Conservation (phyloP, 345 rosid genomes). For the Murraya koenigii region DNA sequence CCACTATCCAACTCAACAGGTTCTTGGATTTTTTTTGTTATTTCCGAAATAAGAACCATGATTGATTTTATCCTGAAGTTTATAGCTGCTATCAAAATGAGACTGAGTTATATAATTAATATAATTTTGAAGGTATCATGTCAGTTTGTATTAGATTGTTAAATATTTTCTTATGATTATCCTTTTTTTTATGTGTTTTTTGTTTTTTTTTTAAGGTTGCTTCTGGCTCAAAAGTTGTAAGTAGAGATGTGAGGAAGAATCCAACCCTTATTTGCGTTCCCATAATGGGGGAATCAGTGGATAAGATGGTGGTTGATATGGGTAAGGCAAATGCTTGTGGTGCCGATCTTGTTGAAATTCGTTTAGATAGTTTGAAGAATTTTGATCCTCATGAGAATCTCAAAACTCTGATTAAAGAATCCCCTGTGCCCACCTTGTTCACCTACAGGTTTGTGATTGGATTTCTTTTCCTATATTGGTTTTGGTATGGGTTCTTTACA, state of each 20-base stretch:
- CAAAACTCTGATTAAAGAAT: constrained; percentile 44
- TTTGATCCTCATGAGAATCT: constrained; percentile 50
- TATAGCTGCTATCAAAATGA: not conserved
- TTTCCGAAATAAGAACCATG: not conserved
- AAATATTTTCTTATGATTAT: too few species aligned
- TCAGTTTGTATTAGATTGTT: not conserved
- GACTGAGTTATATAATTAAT: not conserved
- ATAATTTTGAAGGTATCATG: not conserved
- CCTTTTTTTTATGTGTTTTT: not conserved
- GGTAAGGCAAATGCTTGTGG: constrained; percentile 58
- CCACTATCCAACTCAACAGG: too few species aligned
- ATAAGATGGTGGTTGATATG: constrained; percentile 47
- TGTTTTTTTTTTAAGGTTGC: constrained; percentile 25
- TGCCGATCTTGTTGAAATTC: constrained; percentile 85
- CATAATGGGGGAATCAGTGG: constrained; percentile 63
- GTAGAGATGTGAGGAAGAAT: constrained; percentile 38
- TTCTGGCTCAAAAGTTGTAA: constrained; percentile 27
- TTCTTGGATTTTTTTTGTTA: not conserved
- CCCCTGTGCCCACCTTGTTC: constrained; percentile 76
- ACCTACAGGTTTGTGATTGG: constrained; percentile 65
- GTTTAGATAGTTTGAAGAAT: constrained; percentile 62
- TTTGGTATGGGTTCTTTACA: not conserved
- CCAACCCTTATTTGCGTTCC: constrained; percentile 80
- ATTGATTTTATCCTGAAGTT: not conserved
- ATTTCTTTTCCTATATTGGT: not conserved